Conservation (phyloP, 805 yeast species). For the Metschnikowia similis region DNA sequence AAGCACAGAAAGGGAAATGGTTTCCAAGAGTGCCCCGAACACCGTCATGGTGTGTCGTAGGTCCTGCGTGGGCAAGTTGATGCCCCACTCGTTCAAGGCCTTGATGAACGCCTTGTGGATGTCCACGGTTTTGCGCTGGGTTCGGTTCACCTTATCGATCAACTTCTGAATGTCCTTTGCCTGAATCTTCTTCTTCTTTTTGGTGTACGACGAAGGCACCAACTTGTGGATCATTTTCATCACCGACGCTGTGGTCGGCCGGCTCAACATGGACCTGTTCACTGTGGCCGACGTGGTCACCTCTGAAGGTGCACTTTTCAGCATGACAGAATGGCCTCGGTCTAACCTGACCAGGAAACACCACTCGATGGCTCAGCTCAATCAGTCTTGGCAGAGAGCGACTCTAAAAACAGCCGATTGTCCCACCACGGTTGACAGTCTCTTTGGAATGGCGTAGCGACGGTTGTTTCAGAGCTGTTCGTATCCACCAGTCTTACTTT, state of each 20-base stretch:
- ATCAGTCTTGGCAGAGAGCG: no score
- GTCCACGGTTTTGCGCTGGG: conserved; percentile 29
- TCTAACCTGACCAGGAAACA: no score
- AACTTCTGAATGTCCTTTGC: conserved; percentile 16
- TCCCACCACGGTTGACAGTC: no score
- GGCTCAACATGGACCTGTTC: conserved; percentile 2
- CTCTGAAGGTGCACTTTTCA: not conserved
- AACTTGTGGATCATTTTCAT: conserved; percentile 16
- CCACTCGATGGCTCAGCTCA: no score
- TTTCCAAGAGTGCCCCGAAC: conserved; percentile 12
- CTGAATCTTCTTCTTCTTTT: conserved; percentile 1
- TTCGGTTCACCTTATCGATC: conserved; percentile 27
- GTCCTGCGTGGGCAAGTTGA: conserved; percentile 14
- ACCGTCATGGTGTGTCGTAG: conserved; percentile 11
- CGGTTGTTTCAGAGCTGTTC: not conserved
- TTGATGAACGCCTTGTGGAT: conserved; percentile 13
- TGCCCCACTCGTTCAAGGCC: conserved; percentile 12
- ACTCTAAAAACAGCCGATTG: no score
- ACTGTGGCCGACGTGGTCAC: conserved; percentile 8
- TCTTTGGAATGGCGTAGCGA: not conserved
- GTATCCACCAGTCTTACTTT: not conserved
- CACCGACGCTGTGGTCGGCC: conserved; percentile 19
- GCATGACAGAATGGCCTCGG: not conserved
- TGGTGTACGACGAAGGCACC: conserved; percentile 7
- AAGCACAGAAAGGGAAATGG: conserved; percentile 18